Evolutionary conservation across 1,284 basidiomycete genomes (phyloP).

Genomic region (Ceratobasidium sp.): DNA sequence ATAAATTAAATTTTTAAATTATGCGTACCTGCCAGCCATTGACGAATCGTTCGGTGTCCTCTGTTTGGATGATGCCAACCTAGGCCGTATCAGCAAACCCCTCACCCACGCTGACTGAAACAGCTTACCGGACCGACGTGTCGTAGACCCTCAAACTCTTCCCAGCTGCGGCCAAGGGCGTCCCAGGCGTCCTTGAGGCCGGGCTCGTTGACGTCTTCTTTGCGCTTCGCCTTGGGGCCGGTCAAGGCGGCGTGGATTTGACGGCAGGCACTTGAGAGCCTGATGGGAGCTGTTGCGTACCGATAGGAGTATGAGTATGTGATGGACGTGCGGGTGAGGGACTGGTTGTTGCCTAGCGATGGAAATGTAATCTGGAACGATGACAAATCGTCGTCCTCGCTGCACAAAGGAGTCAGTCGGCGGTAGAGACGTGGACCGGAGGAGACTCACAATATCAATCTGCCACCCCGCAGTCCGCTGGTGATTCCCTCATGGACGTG

Average conservation of each 20-base stretch:
- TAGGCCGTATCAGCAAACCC: neutral
- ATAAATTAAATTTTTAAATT: neutral
- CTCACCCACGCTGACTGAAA: conserved; percentile 11
- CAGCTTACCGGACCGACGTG: conserved; percentile 47
- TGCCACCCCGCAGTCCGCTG: conserved; percentile 77
- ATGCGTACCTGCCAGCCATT: conserved; percentile 69
- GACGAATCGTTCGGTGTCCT: conserved; percentile 69
- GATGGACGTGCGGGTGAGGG: conserved; percentile 48
- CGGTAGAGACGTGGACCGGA: conserved; percentile 22
- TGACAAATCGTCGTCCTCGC: conserved; percentile 70
- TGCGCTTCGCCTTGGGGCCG: conserved; percentile 68
- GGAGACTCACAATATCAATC: conserved; percentile 70
- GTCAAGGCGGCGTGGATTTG: conserved; percentile 76
- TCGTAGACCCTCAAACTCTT: conserved; percentile 74
- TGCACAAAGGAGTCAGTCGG: conserved; percentile 45
- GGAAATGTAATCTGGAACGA: conserved; percentile 72
- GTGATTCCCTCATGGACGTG: conserved; percentile 80
- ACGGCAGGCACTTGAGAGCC: conserved; percentile 73
- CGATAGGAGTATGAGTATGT: conserved; percentile 50
- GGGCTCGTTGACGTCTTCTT: conserved; percentile 64
- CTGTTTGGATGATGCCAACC: conserved; percentile 54
- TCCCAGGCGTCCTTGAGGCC: conserved; percentile 78
- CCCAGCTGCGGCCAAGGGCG: conserved; percentile 78
- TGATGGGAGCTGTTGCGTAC: conserved; percentile 68
- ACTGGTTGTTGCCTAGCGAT: conserved; percentile 44